Evolutionary conservation across 2,329 filamentous ascomycete genomes (phyloP).

Genomic region (Calonectria montana): DNA sequence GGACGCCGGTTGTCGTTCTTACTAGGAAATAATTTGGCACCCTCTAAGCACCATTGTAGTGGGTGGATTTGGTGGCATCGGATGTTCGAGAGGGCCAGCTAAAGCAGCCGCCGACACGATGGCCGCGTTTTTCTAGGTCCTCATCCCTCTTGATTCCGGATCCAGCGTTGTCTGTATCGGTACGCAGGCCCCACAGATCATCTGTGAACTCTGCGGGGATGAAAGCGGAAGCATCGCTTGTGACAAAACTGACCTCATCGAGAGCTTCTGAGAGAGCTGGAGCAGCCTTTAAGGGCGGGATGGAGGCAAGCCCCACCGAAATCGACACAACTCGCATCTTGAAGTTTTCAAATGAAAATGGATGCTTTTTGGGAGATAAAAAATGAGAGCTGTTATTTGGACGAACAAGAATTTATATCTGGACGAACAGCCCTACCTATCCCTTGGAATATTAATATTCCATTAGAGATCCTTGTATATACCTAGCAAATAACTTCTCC

Average conservation of each 20-base stretch:
- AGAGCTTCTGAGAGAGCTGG: background rate
- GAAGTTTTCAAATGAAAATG: background rate
- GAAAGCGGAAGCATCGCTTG: background rate
- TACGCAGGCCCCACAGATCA: background rate
- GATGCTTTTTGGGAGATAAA: background rate
- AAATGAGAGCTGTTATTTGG: too few species aligned
- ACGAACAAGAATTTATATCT: background rate
- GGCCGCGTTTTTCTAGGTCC: background rate
- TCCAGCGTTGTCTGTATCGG: background rate
- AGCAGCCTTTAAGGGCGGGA: background rate
- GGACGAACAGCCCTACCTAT: too few species aligned
- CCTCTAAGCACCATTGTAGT: background rate
- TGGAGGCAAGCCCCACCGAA: background rate
- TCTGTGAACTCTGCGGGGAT: background rate
- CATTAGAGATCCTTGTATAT: too few species aligned
- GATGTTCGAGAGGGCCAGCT: background rate
- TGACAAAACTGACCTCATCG: background rate
- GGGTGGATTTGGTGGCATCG: background rate
- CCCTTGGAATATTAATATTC: too few species aligned
- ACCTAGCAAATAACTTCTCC: too few species aligned
- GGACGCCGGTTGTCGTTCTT: too few species aligned
- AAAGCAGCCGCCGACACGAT: background rate
- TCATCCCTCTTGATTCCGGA: background rate
- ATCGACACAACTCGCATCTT: background rate
- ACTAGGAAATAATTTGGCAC: too few species aligned